phyloP scores from a whole-genome alignment of 352 stramenopile genomes.

The Pythium plurisporium region DNA sequence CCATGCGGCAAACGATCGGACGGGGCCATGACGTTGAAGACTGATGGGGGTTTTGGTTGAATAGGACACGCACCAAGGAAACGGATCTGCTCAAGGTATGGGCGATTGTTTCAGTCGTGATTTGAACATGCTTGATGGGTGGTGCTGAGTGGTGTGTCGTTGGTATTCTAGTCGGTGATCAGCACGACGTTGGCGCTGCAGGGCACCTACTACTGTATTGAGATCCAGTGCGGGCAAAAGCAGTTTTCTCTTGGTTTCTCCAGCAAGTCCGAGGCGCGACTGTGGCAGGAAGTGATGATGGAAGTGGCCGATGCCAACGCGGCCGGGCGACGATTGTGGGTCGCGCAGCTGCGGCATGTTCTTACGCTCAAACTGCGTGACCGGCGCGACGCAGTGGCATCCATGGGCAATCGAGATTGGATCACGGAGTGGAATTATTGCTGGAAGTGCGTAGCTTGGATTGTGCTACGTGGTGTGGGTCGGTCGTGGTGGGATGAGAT shows the following conservation, averaged over 20 bases:
- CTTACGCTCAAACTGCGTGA: conserved; percentile 47
- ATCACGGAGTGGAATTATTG: conserved; percentile 80
- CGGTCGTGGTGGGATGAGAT: too few relatives aligned
- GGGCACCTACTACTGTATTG: conserved; percentile 59
- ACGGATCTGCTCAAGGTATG: conserved; percentile 69
- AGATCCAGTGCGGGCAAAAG: conserved; percentile 37
- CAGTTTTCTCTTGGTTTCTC: conserved; percentile 51
- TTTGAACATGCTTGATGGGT: background rate
- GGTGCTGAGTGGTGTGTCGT: background rate
- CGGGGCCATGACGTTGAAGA: too few relatives aligned
- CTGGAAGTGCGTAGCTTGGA: conserved; percentile 15
- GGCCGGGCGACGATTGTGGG: conserved; percentile 59
- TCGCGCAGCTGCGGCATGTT: conserved; percentile 47
- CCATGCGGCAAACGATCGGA: background rate
- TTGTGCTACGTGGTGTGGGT: too few relatives aligned
- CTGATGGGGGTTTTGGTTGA: background rate
- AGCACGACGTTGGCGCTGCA: conserved; percentile 30
- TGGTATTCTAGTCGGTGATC: conserved; percentile 34
- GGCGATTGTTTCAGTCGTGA: background rate
- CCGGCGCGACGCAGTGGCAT: conserved; percentile 41
- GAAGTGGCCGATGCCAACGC: conserved; percentile 75
- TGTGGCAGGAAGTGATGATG: conserved; percentile 63
- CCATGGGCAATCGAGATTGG: conserved; percentile 73
- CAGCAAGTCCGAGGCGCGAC: conserved; percentile 32
- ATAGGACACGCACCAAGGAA: conserved; percentile 48